Percentiles rank a stretch among this genome's conserved stretches.
These are phyloP conservation scores for Scheffersomyces spartinae DNA, from an alignment of 805 yeast species.

Conservation along the genomic window DNA sequence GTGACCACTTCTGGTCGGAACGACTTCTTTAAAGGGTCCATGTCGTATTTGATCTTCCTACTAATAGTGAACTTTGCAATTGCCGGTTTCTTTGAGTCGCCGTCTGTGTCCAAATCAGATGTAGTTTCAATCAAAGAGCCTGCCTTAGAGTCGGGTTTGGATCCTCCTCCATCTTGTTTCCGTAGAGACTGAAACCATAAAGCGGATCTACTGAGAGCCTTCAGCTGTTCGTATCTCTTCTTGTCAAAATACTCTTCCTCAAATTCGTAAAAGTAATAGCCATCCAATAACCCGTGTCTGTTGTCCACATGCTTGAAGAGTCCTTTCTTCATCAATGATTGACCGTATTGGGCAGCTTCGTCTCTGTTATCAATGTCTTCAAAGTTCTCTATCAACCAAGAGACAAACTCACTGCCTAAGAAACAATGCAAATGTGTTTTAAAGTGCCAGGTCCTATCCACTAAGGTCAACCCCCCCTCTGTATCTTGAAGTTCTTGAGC, in stretches of 20 bases:
- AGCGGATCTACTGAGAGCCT: too few relatives aligned
- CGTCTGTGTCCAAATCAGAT: slow-evolving; percentile 1
- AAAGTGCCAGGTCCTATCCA: slow-evolving; percentile 88
- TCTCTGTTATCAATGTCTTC: slow-evolving; percentile 74
- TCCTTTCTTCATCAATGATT: slow-evolving; percentile 57
- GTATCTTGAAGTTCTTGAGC: slow-evolving; percentile 58
- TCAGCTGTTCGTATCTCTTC: slow-evolving; percentile 8
- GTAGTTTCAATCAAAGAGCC: slow-evolving; percentile 1
- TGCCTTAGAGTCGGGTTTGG: neutral
- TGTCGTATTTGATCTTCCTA: slow-evolving; percentile 53
- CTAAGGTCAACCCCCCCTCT: slow-evolving; percentile 50
- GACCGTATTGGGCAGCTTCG: slow-evolving; percentile 75
- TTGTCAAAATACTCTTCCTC: slow-evolving; percentile 40
- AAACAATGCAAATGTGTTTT: slow-evolving; percentile 67
- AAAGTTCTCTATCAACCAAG: slow-evolving; percentile 73
- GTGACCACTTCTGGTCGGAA: slow-evolving; percentile 67
- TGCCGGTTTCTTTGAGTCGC: slow-evolving; percentile 5
- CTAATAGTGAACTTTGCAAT: slow-evolving; percentile 42
- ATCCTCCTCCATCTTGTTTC: too few relatives aligned
- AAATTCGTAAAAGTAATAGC: slow-evolving; percentile 80
- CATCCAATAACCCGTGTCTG: slow-evolving; percentile 80
- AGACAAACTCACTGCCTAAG: slow-evolving; percentile 74
- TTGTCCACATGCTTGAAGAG: slow-evolving; percentile 73
- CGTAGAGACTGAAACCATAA: too few relatives aligned
- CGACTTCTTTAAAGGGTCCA: slow-evolving; percentile 64